Conservation (phyloP, 1,284 basidiomycete genomes). For the Paramarasmius palmivorus region DNA sequence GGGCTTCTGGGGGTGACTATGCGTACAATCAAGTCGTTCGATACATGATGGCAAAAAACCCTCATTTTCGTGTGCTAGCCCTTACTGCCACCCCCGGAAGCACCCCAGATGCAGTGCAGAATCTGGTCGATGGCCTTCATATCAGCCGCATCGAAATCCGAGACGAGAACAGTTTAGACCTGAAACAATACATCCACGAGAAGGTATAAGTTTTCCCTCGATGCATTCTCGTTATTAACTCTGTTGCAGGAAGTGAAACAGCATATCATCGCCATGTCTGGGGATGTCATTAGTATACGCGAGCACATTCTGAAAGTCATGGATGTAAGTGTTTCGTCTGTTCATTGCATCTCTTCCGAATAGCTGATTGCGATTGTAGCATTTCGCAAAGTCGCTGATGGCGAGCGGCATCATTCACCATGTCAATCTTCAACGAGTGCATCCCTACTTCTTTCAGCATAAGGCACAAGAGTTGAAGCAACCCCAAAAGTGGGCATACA, state of each 20-base stretch:
- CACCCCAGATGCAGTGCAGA: conserved; percentile 85
- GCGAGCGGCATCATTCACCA: conserved; percentile 23
- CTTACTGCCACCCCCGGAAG: conserved; percentile 95
- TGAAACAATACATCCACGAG: conserved; percentile 85
- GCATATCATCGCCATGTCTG: conserved; percentile 73
- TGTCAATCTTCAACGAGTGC: conserved; percentile 37
- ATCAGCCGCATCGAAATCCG: conserved; percentile 96
- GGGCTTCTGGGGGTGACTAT: conserved; percentile 91
- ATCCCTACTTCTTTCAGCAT: conserved; percentile 53
- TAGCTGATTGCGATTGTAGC: too few species aligned
- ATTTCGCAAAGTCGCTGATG: conserved; percentile 19
- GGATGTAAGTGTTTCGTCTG: conserved; percentile 54
- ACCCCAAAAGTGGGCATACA: conserved; percentile 43
- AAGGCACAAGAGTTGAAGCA: conserved; percentile 41
- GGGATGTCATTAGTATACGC: conserved; percentile 55
- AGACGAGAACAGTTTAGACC: conserved; percentile 89
- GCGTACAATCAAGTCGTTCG: conserved; percentile 91
- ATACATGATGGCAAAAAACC: conserved; percentile 91
- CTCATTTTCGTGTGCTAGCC: conserved; percentile 90
- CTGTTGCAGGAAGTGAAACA: conserved; percentile 57
- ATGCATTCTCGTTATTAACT: background rate
- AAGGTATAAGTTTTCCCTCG: conserved; percentile 54
- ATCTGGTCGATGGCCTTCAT: conserved; percentile 93
- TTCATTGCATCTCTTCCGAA: too few species aligned
- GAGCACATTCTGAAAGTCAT: conserved; percentile 67